A percentile compares a stretch with the other conserved stretches of the same genome.
These are phyloP conservation scores for Flaveria linearis DNA, from an alignment of 129 eudicot species.

Conservation along the genomic window DNA sequence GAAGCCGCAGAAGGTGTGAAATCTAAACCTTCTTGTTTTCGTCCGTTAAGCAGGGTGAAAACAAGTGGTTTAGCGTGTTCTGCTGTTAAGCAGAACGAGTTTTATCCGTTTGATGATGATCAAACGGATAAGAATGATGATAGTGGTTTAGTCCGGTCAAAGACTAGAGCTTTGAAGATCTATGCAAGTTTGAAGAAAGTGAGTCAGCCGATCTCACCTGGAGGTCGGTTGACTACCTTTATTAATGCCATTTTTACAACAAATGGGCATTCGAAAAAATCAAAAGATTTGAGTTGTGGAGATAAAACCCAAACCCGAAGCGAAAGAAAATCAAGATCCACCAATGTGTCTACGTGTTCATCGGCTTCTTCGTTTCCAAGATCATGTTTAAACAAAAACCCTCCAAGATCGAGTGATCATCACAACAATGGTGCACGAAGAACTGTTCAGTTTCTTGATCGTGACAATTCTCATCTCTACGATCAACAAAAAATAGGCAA, in stretches of 20 bases:
- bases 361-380: slow-evolving; percentile 70
- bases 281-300: slow-evolving; percentile 13
- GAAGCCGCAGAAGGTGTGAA: slow-evolving; percentile 38
- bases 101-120: slow-evolving; percentile 29
- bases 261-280: slow-evolving; percentile 44
- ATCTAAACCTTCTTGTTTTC: slow-evolving; percentile 43
- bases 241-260: slow-evolving; percentile 56
- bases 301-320: too few relatives aligned
- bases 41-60: slow-evolving; percentile 40
- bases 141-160: slow-evolving; percentile 42
- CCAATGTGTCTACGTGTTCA: slow-evolving; percentile 53
- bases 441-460: too few relatives aligned
- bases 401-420: slow-evolving; percentile 19
- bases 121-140: slow-evolving; percentile 14
- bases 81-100: slow-evolving; percentile 26
- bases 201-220: slow-evolving; percentile 88
- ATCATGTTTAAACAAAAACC: slow-evolving; percentile 64
- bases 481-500: too few relatives aligned
- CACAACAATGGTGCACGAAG: too few relatives aligned
- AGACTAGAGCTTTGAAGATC: slow-evolving; percentile 46
- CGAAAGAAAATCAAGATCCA: slow-evolving; percentile 35
- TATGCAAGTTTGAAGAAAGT: slow-evolving; percentile 66
- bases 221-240: slow-evolving; percentile 59
- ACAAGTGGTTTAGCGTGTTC: slow-evolving; percentile 21
- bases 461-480: too few relatives aligned